Evolutionary conservation across 495 filamentous ascomycete species (phyloP).

Genomic region (Eremomyces bilateralis): DNA sequence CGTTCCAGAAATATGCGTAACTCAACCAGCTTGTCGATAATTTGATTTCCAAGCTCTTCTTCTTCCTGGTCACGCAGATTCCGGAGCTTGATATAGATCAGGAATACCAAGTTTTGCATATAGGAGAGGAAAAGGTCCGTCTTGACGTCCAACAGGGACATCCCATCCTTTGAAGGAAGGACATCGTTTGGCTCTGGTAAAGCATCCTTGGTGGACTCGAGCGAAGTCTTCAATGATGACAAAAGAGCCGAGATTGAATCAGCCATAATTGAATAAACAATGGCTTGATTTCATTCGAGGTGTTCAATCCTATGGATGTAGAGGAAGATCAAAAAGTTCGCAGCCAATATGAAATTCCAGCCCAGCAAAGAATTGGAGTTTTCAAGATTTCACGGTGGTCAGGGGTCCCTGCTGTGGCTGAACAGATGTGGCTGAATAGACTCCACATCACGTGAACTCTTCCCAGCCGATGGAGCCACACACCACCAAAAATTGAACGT

Average conservation of each 20-base stretch:
- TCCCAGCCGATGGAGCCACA: no score
- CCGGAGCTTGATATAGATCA: slow-evolving; percentile 64
- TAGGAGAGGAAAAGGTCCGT: slow-evolving; percentile 92
- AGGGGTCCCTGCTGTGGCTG: no score
- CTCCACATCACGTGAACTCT: no score
- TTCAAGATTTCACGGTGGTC: no score
- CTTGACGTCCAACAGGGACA: slow-evolving; percentile 85
- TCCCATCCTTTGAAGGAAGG: slow-evolving; percentile 54
- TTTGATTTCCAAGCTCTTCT: slow-evolving; percentile 18
- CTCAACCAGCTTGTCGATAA: slow-evolving; percentile 60
- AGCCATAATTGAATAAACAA: no score
- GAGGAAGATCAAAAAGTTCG: no score
- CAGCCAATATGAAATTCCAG: no score
- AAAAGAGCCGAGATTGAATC: slow-evolving; percentile 13
- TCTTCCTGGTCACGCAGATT: slow-evolving; percentile 23
- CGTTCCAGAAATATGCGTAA: slow-evolving; percentile 74
- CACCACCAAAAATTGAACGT: no score
- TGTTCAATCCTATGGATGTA: no score
- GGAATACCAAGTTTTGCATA: slow-evolving; percentile 78
- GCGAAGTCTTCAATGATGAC: slow-evolving; percentile 9
- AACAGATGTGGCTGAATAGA: no score
- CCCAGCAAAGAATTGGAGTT: no score
- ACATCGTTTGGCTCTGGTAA: slow-evolving; percentile 31
- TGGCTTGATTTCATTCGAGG: no score
- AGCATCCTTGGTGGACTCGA: slow-evolving; percentile 10